A percentile compares a stretch with the other conserved stretches of the same genome.
Conservation (phyloP, 208 protist genomes). For the Wallacemonas sp. region DNA sequence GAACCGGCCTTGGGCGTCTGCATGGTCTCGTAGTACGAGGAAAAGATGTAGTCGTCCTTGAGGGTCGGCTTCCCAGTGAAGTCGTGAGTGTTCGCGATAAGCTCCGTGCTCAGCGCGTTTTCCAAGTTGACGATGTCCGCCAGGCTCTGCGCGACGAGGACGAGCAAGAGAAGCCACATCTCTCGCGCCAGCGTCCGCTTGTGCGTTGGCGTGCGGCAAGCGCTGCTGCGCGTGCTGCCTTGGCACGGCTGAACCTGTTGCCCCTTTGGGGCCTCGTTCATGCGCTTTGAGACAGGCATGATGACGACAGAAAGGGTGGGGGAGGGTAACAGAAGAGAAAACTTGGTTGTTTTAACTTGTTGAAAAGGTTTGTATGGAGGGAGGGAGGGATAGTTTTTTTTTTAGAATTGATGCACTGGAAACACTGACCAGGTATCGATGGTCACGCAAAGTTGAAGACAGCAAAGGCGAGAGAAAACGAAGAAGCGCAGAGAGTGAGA, state of each 20-base stretch:
- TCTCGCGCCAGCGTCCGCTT: constrained; percentile 40
- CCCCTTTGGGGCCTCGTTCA: neutral
- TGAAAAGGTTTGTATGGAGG: neutral
- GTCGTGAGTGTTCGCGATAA: constrained; percentile 42
- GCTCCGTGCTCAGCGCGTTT: constrained; percentile 63
- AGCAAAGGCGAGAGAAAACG: constrained; percentile 9
- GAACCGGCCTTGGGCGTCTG: constrained; percentile 19
- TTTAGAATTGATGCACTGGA: constrained; percentile 4
- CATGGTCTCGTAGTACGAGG: constrained; percentile 24
- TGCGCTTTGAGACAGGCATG: neutral
- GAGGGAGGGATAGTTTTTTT: neutral
- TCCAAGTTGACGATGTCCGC: constrained; percentile 33
- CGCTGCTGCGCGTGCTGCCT: neutral
- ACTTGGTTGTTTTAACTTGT: neutral
- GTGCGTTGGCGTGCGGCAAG: constrained; percentile 12
- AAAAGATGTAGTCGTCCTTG: constrained; percentile 26
- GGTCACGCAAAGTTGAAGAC: too few relatives aligned
- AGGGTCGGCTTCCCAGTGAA: constrained; percentile 31
- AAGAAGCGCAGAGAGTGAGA: constrained; percentile 17
- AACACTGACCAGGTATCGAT: constrained; percentile 6
- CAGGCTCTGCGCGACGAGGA: constrained; percentile 50
- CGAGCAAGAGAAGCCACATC: constrained; percentile 54
- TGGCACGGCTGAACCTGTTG: neutral
- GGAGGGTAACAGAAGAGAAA: neutral
- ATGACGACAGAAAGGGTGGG: constrained; percentile 7